A percentile compares a stretch with the other conserved stretches of the same genome.
These are phyloP conservation scores for Pueraria montana DNA, from an alignment of 306 rosid species.

Conservation along the genomic window DNA sequence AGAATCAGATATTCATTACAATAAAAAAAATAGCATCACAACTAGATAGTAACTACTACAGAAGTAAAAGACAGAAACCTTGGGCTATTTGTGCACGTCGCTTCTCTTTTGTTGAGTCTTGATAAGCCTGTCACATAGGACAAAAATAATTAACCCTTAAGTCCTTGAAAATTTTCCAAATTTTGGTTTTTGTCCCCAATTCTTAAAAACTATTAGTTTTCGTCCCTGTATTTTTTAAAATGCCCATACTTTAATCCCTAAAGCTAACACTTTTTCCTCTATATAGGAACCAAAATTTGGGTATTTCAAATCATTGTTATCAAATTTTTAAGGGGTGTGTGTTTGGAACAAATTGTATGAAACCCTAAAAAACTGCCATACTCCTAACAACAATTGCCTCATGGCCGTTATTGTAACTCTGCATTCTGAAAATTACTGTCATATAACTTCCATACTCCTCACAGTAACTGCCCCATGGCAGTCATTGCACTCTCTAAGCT, in stretches of 20 bases:
- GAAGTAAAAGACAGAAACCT: slow-evolving; percentile 62
- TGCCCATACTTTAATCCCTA: not conserved
- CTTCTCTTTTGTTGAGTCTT: slow-evolving; percentile 95
- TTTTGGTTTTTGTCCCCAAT: not conserved
- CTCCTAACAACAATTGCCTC: not conserved
- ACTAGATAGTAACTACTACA: slow-evolving; percentile 11
- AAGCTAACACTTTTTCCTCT: not conserved
- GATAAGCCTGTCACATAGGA: slow-evolving; percentile 80
- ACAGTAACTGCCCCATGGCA: not conserved
- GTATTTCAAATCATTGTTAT: not conserved
- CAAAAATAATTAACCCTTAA: slow-evolving; percentile 39
- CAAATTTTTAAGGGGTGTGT: too few species aligned
- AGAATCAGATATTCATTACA: slow-evolving; percentile 25
- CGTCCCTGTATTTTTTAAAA: not conserved
- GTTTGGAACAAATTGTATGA: not conserved
- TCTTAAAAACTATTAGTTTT: not conserved
- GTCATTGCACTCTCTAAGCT: not conserved
- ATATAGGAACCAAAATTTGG: not conserved
- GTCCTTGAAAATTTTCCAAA: not conserved
- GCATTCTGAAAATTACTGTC: slow-evolving; percentile 1
- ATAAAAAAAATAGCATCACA: slow-evolving; percentile 32
- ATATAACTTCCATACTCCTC: not conserved
- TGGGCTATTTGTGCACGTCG: slow-evolving; percentile 94
- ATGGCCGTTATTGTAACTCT: not conserved
- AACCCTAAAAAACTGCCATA: not conserved